Evolutionary conservation across 805 yeast genomes (phyloP), one percentile per base, ranked within the genome.

Genomic region (Yarrowia porcina): DNA sequence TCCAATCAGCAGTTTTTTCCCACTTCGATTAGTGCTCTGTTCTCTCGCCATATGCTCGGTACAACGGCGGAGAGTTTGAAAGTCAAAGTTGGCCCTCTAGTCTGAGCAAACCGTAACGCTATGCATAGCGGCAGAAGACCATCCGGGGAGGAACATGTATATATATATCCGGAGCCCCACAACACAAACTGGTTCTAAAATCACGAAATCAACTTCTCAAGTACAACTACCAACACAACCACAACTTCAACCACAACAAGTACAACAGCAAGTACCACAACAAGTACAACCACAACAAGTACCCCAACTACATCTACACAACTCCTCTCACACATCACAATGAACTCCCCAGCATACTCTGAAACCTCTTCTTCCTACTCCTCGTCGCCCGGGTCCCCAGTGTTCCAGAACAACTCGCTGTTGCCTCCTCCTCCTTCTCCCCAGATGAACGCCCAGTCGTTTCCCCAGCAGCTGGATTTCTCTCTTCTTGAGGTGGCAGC

Each of bases 401-500:
- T 56, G n/a, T 21, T 20, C 39, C 47, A 39, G 49, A 28, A 13
- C 49, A 30, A 27, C 36, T 20, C 4, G n/a, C 38, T 56, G 36
- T 30, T 56, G n/a, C 61, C 61, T 30, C 61, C 61, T 28, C 61
- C 61, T 21, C 61, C 61, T 5, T 56, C 61, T 10, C 61, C 61
- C 11, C 44, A 44, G 30, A 44, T 56, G 49, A 41, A 41, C 47
- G 49, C 47, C 9, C 50, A 39, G 30, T 21, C 21, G 27, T 56
- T 56, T n/a, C 61, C 61, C 30, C 61, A 56, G 39, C 47, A 39
- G 49, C 38, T 27, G 7, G 59, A 57, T 41, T 65, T 68, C 18
- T 72, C 72, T 63, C 67, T 72, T 13, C 66, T 72, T 13, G 70
- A 69, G 30, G 75, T 72, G 47, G 75, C 75, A 0, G 75, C 74